These are phyloP conservation scores for Sclerotinia borealis DNA, from an alignment of 2,329 filamentous ascomycete genomes.

Conservation along the genomic window DNA sequence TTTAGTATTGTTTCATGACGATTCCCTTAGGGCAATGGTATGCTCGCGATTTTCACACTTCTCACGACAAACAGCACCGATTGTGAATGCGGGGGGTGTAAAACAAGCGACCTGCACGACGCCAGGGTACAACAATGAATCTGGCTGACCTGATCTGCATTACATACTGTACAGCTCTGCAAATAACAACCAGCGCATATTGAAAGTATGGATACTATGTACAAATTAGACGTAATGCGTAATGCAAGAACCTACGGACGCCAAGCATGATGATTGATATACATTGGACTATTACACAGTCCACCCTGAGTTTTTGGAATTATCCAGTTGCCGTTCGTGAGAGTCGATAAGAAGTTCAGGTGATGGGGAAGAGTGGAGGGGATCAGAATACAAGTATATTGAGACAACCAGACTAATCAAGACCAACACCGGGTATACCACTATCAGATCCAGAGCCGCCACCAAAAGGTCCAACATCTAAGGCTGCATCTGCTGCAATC, in stretches of 20 bases:
- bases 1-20: neutral
- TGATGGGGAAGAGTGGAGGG: slow-evolving; percentile 17
- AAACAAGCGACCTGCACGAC: slow-evolving; percentile 6
- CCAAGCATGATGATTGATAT: slow-evolving; percentile 25
- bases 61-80: neutral
- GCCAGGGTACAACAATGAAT: slow-evolving; percentile 1
- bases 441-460: slow-evolving; percentile 28
- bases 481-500: slow-evolving; percentile 82
- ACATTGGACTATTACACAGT: slow-evolving; percentile 21
- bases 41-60: neutral
- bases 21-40: neutral
- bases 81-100: neutral
- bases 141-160: slow-evolving; percentile 10
- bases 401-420: slow-evolving; percentile 26
- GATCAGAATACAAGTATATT: slow-evolving; percentile 10
- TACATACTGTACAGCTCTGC: slow-evolving; percentile 17
- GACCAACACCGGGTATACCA: slow-evolving; percentile 26
- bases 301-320: slow-evolving; percentile 11
- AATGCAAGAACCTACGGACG: slow-evolving; percentile 23
- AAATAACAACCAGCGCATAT: slow-evolving; percentile 20
- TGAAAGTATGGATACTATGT: slow-evolving; percentile 28
- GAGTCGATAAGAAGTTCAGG: slow-evolving; percentile 5
- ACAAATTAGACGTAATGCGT: slow-evolving; percentile 24
- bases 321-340: slow-evolving; percentile 13
- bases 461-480: slow-evolving; percentile 49